Conservation (phyloP, 2,329 filamentous ascomycete genomes). For the Fusarium marasasianum region DNA sequence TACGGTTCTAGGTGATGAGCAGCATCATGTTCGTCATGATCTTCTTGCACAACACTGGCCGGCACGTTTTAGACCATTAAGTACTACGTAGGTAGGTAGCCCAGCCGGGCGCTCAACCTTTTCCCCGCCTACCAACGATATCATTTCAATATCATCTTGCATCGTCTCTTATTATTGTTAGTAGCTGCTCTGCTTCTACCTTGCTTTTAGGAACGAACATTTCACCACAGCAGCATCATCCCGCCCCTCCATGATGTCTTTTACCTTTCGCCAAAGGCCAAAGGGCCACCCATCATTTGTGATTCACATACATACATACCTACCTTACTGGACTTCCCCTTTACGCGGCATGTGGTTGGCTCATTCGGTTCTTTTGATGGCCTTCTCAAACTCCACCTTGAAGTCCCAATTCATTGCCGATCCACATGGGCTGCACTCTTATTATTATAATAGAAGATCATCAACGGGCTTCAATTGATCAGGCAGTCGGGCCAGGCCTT, state of each 20-base stretch:
- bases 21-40: conserved; percentile 29
- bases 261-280: conserved; percentile 13
- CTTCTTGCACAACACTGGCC: conserved; percentile 9
- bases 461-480: conserved; percentile 27
- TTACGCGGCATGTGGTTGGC: conserved; percentile 12
- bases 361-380: neutral
- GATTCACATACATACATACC: neutral
- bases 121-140: neutral
- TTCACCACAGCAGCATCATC: conserved; percentile 30
- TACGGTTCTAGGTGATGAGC: neutral
- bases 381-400: conserved; percentile 8
- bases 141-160: neutral
- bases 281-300: neutral
- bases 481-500: neutral
- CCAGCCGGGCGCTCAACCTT: neutral
- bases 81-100: neutral
- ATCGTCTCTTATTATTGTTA: neutral
- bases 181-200: neutral
- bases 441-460: conserved; percentile 16
- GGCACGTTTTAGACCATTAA: conserved; percentile 9
- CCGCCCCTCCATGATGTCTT: conserved; percentile 17
- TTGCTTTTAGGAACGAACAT: neutral
- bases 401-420: neutral
- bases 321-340: neutral
- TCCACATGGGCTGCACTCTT: conserved; percentile 23